Conservation (phyloP, 129 eudicot genomes). For the Calendula officinalis region DNA sequence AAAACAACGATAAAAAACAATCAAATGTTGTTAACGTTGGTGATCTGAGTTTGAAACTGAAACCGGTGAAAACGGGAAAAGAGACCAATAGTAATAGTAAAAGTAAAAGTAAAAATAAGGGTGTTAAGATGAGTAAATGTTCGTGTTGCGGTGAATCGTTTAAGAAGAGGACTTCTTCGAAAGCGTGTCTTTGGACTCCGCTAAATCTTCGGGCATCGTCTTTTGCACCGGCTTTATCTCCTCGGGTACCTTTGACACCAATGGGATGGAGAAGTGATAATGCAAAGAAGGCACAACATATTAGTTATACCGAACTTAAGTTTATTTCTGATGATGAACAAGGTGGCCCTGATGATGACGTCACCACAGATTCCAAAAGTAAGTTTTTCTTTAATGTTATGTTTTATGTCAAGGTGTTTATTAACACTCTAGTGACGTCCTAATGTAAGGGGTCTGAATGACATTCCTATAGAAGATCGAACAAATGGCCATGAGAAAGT, state of each 20-base stretch:
- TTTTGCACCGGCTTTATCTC: constrained; percentile 39
- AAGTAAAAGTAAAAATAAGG: neutral
- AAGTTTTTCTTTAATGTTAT: constrained; percentile 6
- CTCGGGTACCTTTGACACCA: constrained; percentile 49
- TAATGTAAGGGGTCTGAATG: too few species aligned
- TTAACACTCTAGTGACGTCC: too few species aligned
- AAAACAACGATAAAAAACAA: constrained; percentile 42
- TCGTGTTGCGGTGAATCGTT: constrained; percentile 78
- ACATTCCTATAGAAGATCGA: too few species aligned
- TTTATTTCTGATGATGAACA: constrained; percentile 37
- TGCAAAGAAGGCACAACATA: constrained; percentile 32
- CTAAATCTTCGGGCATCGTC: constrained; percentile 23
- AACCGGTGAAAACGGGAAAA: constrained; percentile 36
- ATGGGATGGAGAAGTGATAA: constrained; percentile 45
- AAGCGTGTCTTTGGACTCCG: constrained; percentile 36
- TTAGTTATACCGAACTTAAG: constrained; percentile 48
- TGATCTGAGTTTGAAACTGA: constrained; percentile 32
- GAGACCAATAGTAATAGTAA: constrained; percentile 18
- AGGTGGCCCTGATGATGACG: constrained; percentile 40
- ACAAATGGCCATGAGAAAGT: too few species aligned
- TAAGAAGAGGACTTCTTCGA: constrained; percentile 37
- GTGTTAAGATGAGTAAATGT: constrained; percentile 37
- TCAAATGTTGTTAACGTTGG: constrained; percentile 35
- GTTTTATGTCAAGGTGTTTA: neutral
- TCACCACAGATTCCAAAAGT: constrained; percentile 34